phyloP scores from a whole-genome alignment of 345 rosid genomes.

The Trapa incisa region DNA sequence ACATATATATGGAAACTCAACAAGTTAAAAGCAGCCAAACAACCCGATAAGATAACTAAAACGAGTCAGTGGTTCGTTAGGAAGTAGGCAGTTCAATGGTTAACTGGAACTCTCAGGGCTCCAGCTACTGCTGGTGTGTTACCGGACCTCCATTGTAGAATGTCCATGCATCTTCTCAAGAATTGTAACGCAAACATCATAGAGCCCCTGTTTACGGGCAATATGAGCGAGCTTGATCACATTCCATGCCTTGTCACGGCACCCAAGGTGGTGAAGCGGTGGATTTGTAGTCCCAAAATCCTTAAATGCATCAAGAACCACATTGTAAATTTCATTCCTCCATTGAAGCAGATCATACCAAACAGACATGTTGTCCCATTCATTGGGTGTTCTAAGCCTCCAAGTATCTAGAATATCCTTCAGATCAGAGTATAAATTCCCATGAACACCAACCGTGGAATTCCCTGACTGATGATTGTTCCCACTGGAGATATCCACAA shows the following conservation, averaged over 20 bases:
- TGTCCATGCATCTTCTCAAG: constrained; percentile 99
- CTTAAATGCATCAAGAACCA: constrained; percentile 89
- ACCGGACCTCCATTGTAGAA: constrained; percentile 99
- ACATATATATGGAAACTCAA: not conserved
- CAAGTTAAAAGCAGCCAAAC: not conserved
- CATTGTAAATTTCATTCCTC: constrained; percentile 96
- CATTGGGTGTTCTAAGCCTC: constrained; percentile 96
- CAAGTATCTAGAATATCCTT: constrained; percentile 97
- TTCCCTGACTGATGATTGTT: constrained; percentile 51
- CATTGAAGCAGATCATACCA: constrained; percentile 98
- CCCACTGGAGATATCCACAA: constrained; percentile 82
- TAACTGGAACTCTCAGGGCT: not conserved
- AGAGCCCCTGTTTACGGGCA: constrained; percentile 93
- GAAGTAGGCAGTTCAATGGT: not conserved
- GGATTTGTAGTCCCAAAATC: constrained; percentile 59
- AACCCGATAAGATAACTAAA: not conserved
- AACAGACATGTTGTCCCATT: constrained; percentile 93
- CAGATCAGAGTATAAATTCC: constrained; percentile 82
- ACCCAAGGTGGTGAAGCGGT: constrained; percentile 92
- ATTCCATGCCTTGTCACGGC: constrained; percentile 97
- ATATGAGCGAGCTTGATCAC: constrained; percentile 95
- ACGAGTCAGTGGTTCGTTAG: not conserved
- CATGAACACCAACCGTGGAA: constrained; percentile 54
- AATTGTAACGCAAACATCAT: constrained; percentile 80
- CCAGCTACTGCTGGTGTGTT: constrained; percentile 3